Percentiles rank a stretch among this genome's conserved stretches.
Evolutionary conservation across 2,329 filamentous ascomycete species (phyloP).

Genomic region (Fusarium hostae): DNA sequence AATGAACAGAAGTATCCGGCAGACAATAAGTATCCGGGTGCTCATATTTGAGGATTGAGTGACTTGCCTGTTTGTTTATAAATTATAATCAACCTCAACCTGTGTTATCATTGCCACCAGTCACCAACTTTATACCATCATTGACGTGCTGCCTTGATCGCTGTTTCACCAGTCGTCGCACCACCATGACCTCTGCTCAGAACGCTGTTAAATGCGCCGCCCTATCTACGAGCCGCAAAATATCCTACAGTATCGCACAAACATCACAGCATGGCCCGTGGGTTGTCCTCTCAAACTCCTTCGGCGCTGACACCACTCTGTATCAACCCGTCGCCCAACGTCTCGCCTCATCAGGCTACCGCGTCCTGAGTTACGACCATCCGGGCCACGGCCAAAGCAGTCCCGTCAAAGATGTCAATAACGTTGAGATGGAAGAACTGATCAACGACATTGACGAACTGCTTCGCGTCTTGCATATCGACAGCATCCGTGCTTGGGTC

Average conservation of each 20-base stretch:
- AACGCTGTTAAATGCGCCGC: background rate
- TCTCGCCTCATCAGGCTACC: background rate
- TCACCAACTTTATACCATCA: background rate
- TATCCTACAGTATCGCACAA: background rate
- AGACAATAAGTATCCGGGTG: background rate
- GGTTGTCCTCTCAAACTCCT: conserved; percentile 1
- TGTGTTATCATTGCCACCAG: too few species aligned
- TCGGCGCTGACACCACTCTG: background rate
- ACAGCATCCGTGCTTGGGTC: background rate
- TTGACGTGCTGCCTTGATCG: too few species aligned
- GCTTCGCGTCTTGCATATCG: background rate
- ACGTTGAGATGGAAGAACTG: background rate
- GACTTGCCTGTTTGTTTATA: too few species aligned
- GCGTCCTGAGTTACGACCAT: conserved; percentile 8
- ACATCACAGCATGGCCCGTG: background rate
- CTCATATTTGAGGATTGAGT: background rate
- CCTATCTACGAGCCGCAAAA: background rate
- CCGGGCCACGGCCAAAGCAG: background rate
- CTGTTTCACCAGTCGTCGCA: too few species aligned
- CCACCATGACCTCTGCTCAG: background rate
- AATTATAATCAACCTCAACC: too few species aligned
- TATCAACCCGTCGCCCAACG: background rate
- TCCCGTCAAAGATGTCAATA: background rate
- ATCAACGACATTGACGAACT: background rate
- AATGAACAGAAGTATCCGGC: background rate